Evolutionary conservation across 345 rosid genomes (phyloP).

Genomic region (Carallia pectinifolia): DNA sequence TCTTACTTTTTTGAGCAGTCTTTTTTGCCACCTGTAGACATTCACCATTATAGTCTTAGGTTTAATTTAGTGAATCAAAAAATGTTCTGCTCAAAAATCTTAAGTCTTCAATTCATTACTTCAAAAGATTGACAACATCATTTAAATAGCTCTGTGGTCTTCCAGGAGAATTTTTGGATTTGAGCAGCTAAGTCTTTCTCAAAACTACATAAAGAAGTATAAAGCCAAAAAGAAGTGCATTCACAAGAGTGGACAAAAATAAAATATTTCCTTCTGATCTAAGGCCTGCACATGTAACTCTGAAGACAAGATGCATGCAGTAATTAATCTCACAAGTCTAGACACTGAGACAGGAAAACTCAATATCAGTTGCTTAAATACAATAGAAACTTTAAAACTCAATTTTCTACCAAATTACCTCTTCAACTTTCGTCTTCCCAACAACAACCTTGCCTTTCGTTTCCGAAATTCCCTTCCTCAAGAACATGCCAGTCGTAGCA

Average conservation of each 20-base stretch:
- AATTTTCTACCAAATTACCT: constrained; percentile 48
- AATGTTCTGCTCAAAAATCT: too few relatives aligned
- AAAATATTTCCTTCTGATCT: too few relatives aligned
- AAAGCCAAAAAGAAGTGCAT: too few relatives aligned
- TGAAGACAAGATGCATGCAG: not conserved
- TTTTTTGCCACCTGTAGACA: constrained; percentile 72
- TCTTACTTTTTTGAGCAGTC: constrained; percentile 89
- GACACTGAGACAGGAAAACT: not conserved
- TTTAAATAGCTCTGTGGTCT: too few relatives aligned
- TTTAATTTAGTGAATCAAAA: not conserved
- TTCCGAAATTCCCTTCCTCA: constrained; percentile 80
- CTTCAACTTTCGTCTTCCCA: constrained; percentile 90
- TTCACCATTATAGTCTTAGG: constrained; percentile 4
- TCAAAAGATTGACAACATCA: too few relatives aligned
- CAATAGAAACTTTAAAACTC: not conserved
- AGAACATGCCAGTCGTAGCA: constrained; percentile 76
- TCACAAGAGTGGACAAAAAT: too few relatives aligned
- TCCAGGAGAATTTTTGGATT: too few relatives aligned
- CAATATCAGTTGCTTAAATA: not conserved
- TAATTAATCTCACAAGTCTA: not conserved
- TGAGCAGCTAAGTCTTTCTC: too few relatives aligned
- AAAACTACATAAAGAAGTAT: too few relatives aligned
- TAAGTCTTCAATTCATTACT: too few relatives aligned
- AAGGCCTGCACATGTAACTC: not conserved
- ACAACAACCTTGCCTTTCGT: constrained; percentile 87